Conservation (phyloP, 164 flowering plant species). For the Sedum album region DNA sequence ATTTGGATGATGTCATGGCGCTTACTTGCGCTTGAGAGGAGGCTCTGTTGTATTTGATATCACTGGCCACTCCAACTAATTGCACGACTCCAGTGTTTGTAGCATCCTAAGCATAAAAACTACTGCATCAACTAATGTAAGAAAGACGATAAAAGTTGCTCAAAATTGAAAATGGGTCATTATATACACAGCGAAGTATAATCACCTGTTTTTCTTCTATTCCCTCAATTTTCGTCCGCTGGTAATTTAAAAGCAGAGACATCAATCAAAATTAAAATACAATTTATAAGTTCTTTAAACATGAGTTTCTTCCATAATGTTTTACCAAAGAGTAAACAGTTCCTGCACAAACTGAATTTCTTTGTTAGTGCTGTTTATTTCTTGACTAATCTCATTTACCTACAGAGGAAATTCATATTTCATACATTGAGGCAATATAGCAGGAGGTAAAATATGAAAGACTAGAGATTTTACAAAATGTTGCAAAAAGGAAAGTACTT, state of each 20-base stretch:
- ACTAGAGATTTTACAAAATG: background rate
- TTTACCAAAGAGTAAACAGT: constrained; percentile 3
- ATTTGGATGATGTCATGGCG: too few relatives aligned
- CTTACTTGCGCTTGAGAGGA: constrained; percentile 3
- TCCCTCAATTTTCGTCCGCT: too few relatives aligned
- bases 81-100: constrained; percentile 2
- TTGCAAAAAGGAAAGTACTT: too few relatives aligned
- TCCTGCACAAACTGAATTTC: background rate
- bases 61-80: constrained; percentile 4
- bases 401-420: background rate
- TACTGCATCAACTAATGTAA: background rate
- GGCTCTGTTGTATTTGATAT: background rate
- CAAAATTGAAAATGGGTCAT: too few relatives aligned
- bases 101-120: constrained; percentile 9
- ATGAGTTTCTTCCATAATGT: background rate
- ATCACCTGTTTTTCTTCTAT: too few relatives aligned
- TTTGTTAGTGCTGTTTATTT: background rate
- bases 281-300: background rate
- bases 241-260: background rate
- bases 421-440: background rate
- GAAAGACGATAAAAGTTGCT: background rate
- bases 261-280: background rate
- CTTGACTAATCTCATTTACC: background rate
- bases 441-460: background rate
- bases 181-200: too few relatives aligned